These are phyloP conservation scores for Lupinus albus DNA, from an alignment of 306 rosid genomes.

Conservation along the genomic window DNA sequence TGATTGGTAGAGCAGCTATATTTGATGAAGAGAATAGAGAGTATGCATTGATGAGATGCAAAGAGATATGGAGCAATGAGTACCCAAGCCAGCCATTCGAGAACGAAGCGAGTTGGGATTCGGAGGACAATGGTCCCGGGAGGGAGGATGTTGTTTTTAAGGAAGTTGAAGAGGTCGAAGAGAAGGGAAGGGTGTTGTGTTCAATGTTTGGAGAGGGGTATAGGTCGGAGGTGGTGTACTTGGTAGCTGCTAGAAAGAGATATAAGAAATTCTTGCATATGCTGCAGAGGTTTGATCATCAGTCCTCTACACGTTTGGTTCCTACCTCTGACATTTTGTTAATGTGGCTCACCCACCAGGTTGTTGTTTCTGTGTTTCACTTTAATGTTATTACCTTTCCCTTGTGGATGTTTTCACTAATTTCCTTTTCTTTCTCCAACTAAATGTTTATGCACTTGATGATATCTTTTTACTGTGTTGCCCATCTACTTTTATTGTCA, in stretches of 20 bases:
- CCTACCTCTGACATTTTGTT: conserved; percentile 80
- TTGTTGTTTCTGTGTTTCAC: conserved; percentile 49
- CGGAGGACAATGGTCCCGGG: conserved; percentile 1
- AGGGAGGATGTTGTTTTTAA: conserved; percentile 45
- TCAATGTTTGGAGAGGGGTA: conserved; percentile 61
- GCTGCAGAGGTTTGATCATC: conserved; percentile 55
- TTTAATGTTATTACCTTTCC: neutral
- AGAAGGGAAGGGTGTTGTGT: conserved; percentile 53
- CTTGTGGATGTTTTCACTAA: neutral
- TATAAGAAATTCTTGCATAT: conserved; percentile 70
- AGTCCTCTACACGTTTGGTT: conserved; percentile 56
- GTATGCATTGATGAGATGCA: conserved; percentile 71
- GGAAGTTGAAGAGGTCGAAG: conserved; percentile 52
- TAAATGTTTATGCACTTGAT: conserved; percentile 22
- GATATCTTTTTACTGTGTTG: neutral
- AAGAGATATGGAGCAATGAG: conserved; percentile 60
- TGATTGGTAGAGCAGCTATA: conserved; percentile 68
- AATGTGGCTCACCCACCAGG: conserved; percentile 94
- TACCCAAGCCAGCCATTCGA: conserved; percentile 80
- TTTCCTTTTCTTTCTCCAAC: neutral
- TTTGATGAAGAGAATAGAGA: conserved; percentile 88
- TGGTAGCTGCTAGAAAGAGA: conserved; percentile 78
- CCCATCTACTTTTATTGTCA: too few species aligned
- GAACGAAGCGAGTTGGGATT: conserved; percentile 57
- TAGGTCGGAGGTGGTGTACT: conserved; percentile 67